Conservation (phyloP, 1,139 yeast genomes). For the Suhomyces bolitotheri region DNA sequence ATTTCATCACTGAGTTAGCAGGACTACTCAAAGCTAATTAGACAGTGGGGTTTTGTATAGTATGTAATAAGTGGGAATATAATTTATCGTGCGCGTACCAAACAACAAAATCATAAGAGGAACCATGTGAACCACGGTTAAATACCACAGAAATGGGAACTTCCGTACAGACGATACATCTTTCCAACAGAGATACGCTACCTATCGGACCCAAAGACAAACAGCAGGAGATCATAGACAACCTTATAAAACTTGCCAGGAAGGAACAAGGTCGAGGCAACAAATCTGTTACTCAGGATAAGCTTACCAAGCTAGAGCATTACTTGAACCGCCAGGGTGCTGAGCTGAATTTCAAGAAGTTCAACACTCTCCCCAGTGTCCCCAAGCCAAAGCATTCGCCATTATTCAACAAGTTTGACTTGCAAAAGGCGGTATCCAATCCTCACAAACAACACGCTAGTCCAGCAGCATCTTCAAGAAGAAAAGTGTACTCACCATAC, state of each 20-base stretch:
- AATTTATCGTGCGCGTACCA: conserved; percentile 1
- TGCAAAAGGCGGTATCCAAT: conserved; percentile 12
- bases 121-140: background rate
- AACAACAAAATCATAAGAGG: conserved; percentile 6
- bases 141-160: conserved; percentile 8
- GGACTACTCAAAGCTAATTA: conserved; percentile 3
- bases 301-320: conserved; percentile 19
- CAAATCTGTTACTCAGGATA: conserved; percentile 23
- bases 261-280: conserved; percentile 26
- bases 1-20: conserved; percentile 5
- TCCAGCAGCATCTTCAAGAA: conserved; percentile 5
- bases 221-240: conserved; percentile 20
- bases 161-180: conserved; percentile 4
- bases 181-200: conserved; percentile 2
- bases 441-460: conserved; percentile 2
- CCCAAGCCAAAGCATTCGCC: conserved; percentile 24
- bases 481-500: conserved; percentile 14
- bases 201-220: conserved; percentile 4
- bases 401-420: conserved; percentile 17
- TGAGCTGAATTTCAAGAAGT: conserved; percentile 4
- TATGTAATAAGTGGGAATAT: background rate
- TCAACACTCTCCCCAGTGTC: conserved; percentile 13
- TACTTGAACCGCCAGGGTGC: conserved; percentile 11
- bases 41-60: background rate
- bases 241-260: conserved; percentile 22